Base-by-base conservation (phyloP, 441 rosid genomes). In the Aquilaria agallochum region DNA sequence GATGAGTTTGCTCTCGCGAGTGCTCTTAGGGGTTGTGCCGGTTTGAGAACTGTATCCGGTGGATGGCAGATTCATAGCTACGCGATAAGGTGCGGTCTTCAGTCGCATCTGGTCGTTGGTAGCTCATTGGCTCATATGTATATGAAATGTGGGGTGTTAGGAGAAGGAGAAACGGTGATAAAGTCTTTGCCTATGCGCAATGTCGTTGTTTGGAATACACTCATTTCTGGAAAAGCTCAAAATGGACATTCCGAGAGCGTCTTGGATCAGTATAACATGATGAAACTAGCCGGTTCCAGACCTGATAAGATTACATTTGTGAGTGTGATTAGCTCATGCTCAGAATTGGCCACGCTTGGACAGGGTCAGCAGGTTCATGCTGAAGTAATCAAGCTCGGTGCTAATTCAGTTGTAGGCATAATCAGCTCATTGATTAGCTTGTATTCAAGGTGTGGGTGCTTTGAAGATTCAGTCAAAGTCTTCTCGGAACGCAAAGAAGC, bases 331-430 rank as follows among this genome's bases (percentile, higher is more conserved):
- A 88, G 92, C 72, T 84, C 96, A 0, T 85, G 97, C 73, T 87
- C 97, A 1, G 97, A 93, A 62, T 67, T 85, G 80, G 92, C 96
- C 1, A 81, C 88, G 0, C 78, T 90, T 48, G 88, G 91, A 34
- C 96, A 86, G 70, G 97, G 98, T 60, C 96, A 83, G 71, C 98
- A 88, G 80, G 63, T 93, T 76, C 98, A 93, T 62, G 87, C 90
- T 5, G 92, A 90, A 72, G 79, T 79, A 33, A 72, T 87, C 42
- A 93, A 88, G 79, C 65, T 56, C 0, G 92, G 96, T 34, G 82
- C 81, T 58, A 45, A 64, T 71, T 72, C 81, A 20, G 91, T 49
- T 4, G 73, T 74, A 65, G 80, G 78, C 2, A 84, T 88, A 56
- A 62, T 76, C 40, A 90, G 89, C 63, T 81, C 92, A 0, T 74